Evolutionary conservation across 2,329 filamentous ascomycete species (phyloP).

Genomic region (Raffaelea albimanens): DNA sequence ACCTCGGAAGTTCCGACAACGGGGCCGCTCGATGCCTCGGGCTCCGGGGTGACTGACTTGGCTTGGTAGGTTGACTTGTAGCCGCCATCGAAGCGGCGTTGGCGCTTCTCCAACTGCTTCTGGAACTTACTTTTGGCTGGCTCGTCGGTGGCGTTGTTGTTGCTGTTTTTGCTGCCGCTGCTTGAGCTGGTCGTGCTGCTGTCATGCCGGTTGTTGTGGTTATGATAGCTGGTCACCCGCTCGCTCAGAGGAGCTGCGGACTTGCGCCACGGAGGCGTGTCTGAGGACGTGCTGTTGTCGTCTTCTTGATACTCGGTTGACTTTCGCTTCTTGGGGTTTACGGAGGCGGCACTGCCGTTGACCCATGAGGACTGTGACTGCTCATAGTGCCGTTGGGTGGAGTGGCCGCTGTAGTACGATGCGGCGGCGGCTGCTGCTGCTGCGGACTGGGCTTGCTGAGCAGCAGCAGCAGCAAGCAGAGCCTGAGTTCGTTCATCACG

Average conservation of each 20-base stretch:
- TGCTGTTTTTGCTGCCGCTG: neutral
- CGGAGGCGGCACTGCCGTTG: neutral
- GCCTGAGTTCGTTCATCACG: conserved; percentile 50
- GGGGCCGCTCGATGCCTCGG: conserved; percentile 49
- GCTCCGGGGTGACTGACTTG: conserved; percentile 35
- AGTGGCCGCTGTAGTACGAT: neutral
- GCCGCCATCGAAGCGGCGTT: conserved; percentile 70
- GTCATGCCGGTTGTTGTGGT: conserved; percentile 17
- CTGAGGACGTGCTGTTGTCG: conserved; percentile 24
- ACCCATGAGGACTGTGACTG: conserved; percentile 6
- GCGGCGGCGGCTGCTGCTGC: conserved; percentile 8
- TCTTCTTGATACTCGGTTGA: conserved; percentile 55
- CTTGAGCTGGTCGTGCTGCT: neutral
- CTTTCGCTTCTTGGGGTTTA: conserved; percentile 67
- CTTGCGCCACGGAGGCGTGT: conserved; percentile 66
- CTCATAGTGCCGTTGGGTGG: conserved; percentile 5
- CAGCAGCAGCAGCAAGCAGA: conserved; percentile 7
- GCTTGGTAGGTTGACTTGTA: conserved; percentile 48
- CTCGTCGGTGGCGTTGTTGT: conserved; percentile 21
- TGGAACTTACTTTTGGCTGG: conserved; percentile 70
- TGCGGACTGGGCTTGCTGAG: conserved; percentile 1
- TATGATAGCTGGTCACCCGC: conserved; percentile 53
- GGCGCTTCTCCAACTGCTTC: conserved; percentile 78
- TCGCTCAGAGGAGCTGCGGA: conserved; percentile 54
- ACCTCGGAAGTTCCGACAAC: conserved; percentile 76